Evolutionary conservation across 1,284 basidiomycete genomes (phyloP), one percentile per base, ranked within the genome.

Genomic region (Apiotrichum domesticum): DNA sequence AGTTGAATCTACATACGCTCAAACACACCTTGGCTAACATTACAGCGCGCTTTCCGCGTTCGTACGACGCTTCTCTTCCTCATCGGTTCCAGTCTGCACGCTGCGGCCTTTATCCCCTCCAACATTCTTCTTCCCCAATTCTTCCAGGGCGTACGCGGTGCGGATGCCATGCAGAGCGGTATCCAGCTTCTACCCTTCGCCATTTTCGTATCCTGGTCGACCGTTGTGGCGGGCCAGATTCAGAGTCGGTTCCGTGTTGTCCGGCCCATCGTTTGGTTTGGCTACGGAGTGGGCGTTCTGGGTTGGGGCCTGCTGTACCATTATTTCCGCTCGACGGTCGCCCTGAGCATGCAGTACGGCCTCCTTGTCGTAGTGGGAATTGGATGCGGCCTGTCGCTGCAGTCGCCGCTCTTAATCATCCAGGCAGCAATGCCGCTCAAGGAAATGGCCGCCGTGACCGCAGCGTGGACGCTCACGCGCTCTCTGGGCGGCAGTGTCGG

Each of bases 341-440:
- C 60, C 0, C 58, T 63, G 14, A 56, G 58, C 2, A 57, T 55
- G 7, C 66, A 70, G 45, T 59, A 66, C 47, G 67, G 64, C 15
- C 47, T 70, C 6, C 57, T 66, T 11, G 55, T 66, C 14, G 48
- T 72, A 33, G 55, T 64, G 0, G 67, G 62, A 6, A 42, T 66
- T 4, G 71, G 70, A 3, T 49, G 65, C 11, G 74, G 71, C 0
- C 40, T 70, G 7, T 53, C 61, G 15, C 61, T 74, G 14, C 63
- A 65, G 43, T 62, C 64, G 1, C 71, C 71, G 1, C 63, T 74
- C 52, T n/a, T 73, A 15, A 61, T 70, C 46, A 46, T 74, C 4
- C 72, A 76, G 62, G 71, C 73, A 1, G 66, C 72, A 1, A 73
- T 77, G 72, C 74, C 74, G 9, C 41, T 68, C 34, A 68, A 70